Conservation (phyloP, 2,329 filamentous ascomycete genomes). For the Hypoxylon sp. region DNA sequence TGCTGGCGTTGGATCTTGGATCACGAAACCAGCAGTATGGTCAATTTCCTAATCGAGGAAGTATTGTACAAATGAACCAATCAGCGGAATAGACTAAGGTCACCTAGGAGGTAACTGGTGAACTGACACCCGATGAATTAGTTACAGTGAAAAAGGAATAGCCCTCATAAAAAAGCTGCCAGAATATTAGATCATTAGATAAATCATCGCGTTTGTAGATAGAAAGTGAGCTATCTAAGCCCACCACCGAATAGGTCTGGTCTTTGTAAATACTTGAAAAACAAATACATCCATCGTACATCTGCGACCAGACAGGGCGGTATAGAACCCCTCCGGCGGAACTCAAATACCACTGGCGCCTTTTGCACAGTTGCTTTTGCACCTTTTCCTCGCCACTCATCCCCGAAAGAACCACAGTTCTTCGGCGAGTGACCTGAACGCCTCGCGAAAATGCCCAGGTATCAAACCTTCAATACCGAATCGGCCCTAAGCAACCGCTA, state of each 20-base stretch:
- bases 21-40: background rate
- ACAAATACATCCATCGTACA: constrained; percentile 26
- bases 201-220: constrained; percentile 34
- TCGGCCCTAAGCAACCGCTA: background rate
- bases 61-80: constrained; percentile 30
- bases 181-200: background rate
- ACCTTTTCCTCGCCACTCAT: constrained; percentile 4
- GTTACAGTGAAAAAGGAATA: background rate
- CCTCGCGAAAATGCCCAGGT: constrained; percentile 1
- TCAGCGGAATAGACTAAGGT: constrained; percentile 11
- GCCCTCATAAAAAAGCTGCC: background rate
- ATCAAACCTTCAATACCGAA: constrained; percentile 23
- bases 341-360: background rate
- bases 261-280: background rate
- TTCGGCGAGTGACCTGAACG: constrained; percentile 30
- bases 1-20: constrained; percentile 5
- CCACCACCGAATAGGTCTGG: constrained; percentile 5
- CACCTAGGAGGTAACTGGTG: background rate
- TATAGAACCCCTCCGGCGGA: background rate
- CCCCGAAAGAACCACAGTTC: constrained; percentile 13
- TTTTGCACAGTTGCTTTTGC: background rate
- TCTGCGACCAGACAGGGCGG: constrained; percentile 4
- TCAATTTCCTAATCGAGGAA: constrained; percentile 41
- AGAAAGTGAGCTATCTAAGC: constrained; percentile 30
- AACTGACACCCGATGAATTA: background rate